phyloP scores from a whole-genome alignment of 148 eudicot species.

The Pharnaceum exiguum region DNA sequence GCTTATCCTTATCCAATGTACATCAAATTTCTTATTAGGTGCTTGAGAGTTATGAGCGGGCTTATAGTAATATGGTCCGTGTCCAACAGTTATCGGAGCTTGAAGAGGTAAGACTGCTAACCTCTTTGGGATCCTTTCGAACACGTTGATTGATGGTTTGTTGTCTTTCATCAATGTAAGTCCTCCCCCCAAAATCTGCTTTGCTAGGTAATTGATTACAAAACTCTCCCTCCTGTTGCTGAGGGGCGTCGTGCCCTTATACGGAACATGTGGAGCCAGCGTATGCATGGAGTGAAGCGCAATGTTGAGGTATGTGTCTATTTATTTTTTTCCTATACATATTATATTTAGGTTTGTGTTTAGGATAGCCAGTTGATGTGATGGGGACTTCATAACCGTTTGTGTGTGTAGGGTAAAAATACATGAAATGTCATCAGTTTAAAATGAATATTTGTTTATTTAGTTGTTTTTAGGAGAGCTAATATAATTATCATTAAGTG shows the following conservation, averaged over 20 bases:
- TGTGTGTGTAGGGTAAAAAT: too few species aligned
- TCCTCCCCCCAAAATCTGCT: not conserved
- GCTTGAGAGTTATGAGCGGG: conserved; percentile 95
- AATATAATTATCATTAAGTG: too few species aligned
- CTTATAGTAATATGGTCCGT: conserved; percentile 97
- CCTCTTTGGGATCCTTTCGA: not conserved
- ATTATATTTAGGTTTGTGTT: not conserved
- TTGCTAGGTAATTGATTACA: conserved; percentile 85
- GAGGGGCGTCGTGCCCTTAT: conserved; percentile 87
- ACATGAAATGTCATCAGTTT: too few species aligned
- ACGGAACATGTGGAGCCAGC: conserved; percentile 96
- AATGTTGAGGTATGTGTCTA: conserved; percentile 71
- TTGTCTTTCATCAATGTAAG: not conserved
- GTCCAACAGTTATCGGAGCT: conserved; percentile 96
- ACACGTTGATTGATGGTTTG: too few species aligned
- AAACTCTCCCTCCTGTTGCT: conserved; percentile 80
- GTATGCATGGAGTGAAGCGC: conserved; percentile 86
- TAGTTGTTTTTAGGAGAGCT: too few species aligned
- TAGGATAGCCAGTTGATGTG: too few species aligned
- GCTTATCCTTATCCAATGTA: not conserved
- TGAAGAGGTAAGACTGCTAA: conserved; percentile 61
- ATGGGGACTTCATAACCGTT: not conserved
- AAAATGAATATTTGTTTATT: too few species aligned
- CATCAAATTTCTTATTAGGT: conserved; percentile 43
- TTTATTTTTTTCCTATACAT: conserved; percentile 1